Conservation (phyloP, 495 filamentous ascomycete species). For the Neurospora sp. region DNA sequence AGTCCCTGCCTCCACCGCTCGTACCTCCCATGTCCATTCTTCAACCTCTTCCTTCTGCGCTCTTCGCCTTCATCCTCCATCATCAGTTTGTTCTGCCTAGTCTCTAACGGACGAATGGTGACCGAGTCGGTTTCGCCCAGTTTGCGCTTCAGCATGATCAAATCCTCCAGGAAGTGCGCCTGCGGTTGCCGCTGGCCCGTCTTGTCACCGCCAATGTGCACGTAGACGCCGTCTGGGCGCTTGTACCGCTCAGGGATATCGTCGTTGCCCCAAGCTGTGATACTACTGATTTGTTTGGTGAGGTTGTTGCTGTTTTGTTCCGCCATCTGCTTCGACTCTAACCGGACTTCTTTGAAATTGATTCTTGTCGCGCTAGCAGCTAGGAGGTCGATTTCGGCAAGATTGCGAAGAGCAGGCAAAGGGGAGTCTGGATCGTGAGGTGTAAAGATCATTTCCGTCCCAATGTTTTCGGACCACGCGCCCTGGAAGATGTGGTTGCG, state of each 20-base stretch:
- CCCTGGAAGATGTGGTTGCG: conserved; percentile 64
- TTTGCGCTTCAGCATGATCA: conserved; percentile 39
- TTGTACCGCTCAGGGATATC: conserved; percentile 23
- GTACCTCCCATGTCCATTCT: conserved; percentile 15
- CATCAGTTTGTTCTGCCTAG: conserved; percentile 23
- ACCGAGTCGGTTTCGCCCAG: conserved; percentile 47
- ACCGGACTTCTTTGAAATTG: conserved; percentile 25
- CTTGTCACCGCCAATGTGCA: conserved; percentile 26
- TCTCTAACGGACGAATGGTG: conserved; percentile 33
- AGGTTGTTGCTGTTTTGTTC: conserved; percentile 2
- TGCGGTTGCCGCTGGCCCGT: conserved; percentile 29
- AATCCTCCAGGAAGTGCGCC: conserved; percentile 34
- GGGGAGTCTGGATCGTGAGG: conserved; percentile 32
- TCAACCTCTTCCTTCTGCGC: conserved; percentile 15
- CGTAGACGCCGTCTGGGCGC: conserved; percentile 20
- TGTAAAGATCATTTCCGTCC: conserved; percentile 68
- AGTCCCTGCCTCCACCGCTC: conserved; percentile 14
- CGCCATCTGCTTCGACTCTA: conserved; percentile 6
- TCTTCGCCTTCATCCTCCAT: conserved; percentile 22
- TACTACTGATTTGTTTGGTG: not conserved
- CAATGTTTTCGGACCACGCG: conserved; percentile 65
- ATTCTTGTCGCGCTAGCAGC: conserved; percentile 45
- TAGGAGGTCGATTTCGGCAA: conserved; percentile 47
- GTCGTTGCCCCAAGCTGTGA: conserved; percentile 3
- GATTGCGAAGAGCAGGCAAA: conserved; percentile 30